Base-by-base conservation (phyloP, 306 rosid genomes). In the Vigna nakashimae region DNA sequence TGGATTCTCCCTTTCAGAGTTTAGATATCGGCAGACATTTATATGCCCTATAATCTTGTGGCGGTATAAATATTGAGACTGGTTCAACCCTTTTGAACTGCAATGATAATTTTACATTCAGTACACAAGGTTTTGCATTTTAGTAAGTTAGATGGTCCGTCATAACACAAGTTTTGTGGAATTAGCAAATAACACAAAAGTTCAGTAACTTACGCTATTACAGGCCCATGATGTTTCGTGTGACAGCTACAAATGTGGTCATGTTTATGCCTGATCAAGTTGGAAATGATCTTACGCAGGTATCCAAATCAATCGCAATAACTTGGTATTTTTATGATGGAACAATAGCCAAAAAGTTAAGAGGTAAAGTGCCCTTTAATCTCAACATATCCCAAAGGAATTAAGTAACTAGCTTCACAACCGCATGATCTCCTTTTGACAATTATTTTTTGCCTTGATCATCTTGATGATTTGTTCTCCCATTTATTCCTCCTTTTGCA, bases 381-480 rank as follows among this genome's bases (percentile, higher is more conserved):
- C 40, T 45, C 13, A 58, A 58, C 65, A 13, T 58, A 58, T 58
- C 40, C 2, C 65, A 26, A 26, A 58, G 40, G 40, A 58, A 58
- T 58, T 26, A 57, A 57, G 64, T 58, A 57, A 57, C 36, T 24
- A 57, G 64, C 16, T 57, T 24, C 34, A 57, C 9, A 22, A 13
- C 65, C 65, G 13, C 30, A 26, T 26, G 40, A 58, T 58, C 38
- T 12, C 17, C 63, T 56, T 56, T 56, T 22, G 16, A 4, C 63
- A 56, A 56, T 22, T 20, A 20, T 56, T 56, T 30, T 56, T 22
- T 56, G 34, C 63, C 3, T 22, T 9, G 62, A 56, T 56, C 7
- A 56, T 56, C 34, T 56, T 56, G 40, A 58, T 58, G 40, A 58
- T 58, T 26, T 58, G 65, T 58, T 58, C 65, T 58, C 40, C 12